phyloP scores from a whole-genome alignment of 768 basidiomycete species.

The Kondoa malvinella region DNA sequence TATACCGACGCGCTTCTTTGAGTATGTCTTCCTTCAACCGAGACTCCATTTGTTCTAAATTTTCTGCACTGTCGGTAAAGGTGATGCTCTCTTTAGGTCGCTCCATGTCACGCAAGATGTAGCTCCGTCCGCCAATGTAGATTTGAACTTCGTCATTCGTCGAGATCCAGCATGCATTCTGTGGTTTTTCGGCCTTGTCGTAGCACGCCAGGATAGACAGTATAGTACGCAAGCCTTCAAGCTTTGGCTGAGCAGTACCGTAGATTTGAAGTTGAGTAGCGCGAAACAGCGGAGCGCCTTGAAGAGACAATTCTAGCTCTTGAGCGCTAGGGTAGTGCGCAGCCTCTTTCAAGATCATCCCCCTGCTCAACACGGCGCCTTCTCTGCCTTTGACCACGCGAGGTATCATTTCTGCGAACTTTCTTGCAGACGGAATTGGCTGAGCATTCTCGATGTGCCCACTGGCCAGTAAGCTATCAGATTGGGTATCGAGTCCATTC shows the following conservation, averaged over 20 bases:
- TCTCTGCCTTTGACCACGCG: slow-evolving; percentile 58
- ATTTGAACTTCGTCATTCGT: slow-evolving; percentile 77
- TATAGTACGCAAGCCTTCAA: slow-evolving; percentile 76
- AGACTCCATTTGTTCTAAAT: slow-evolving; percentile 26
- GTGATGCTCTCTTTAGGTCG: not conserved
- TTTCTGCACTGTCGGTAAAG: not conserved
- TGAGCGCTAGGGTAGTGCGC: slow-evolving; percentile 2
- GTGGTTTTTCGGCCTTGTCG: slow-evolving; percentile 18
- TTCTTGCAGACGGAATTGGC: not conserved
- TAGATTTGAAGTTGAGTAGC: slow-evolving; percentile 74
- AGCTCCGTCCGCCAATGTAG: slow-evolving; percentile 82
- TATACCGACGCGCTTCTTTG: slow-evolving; percentile 64
- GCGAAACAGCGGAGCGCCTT: slow-evolving; percentile 91
- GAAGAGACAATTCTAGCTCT: slow-evolving; percentile 62
- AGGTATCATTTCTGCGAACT: not conserved
- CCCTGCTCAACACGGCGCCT: slow-evolving; percentile 67
- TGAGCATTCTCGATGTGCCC: not conserved
- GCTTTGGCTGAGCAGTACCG: slow-evolving; percentile 86
- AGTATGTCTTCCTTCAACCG: slow-evolving; percentile 82
- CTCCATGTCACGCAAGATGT: slow-evolving; percentile 12
- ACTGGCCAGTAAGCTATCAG: too few relatives aligned
- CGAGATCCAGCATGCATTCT: slow-evolving; percentile 67
- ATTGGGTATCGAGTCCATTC: too few relatives aligned
- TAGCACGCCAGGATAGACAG: slow-evolving; percentile 49
- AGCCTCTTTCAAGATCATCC: slow-evolving; percentile 64